Percentiles rank a stretch among this genome's conserved stretches.
phyloP scores from a whole-genome alignment of 2,329 filamentous ascomycete genomes.

The Colletotrichum orbiculare region DNA sequence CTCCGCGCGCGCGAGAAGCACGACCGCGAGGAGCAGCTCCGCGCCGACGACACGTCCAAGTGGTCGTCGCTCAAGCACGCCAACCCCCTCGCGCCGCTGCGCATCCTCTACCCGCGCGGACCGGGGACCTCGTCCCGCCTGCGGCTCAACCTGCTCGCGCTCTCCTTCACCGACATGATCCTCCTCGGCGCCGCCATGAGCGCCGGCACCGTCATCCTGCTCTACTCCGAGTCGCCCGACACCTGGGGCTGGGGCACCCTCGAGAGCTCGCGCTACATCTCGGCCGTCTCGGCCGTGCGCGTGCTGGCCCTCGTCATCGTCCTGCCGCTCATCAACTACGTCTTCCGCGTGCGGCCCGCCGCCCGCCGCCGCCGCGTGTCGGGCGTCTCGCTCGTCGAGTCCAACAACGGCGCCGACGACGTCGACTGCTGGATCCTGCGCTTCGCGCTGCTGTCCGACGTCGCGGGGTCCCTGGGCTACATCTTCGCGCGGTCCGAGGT shows the following conservation, averaged over 20 bases:
- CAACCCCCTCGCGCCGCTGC: conserved; percentile 82
- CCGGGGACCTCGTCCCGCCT: conserved; percentile 68
- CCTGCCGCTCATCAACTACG: conserved; percentile 80
- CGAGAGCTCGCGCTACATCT: conserved; percentile 84
- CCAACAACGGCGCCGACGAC: conserved; percentile 76
- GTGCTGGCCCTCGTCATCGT: conserved; percentile 80
- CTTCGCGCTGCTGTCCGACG: conserved; percentile 78
- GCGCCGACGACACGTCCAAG: conserved; percentile 37
- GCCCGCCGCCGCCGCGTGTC: conserved; percentile 53
- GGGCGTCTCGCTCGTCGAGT: conserved; percentile 53
- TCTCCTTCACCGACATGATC: conserved; percentile 84
- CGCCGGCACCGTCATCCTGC: conserved; percentile 80
- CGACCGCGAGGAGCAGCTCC: conserved; percentile 55
- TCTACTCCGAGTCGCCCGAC: conserved; percentile 83
- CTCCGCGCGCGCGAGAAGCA: conserved; percentile 76
- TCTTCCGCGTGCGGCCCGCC: conserved; percentile 71
- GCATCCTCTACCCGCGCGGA: conserved; percentile 80
- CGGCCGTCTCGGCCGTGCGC: conserved; percentile 79
- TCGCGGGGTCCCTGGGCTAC: conserved; percentile 81
- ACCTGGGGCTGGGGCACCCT: conserved; percentile 86
- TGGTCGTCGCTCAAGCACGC: conserved; percentile 46
- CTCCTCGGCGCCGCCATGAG: conserved; percentile 87
- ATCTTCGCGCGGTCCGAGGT: conserved; percentile 69
- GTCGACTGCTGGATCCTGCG: conserved; percentile 85
- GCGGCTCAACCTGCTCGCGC: conserved; percentile 82